These are phyloP conservation scores for Globisporangium middletonii DNA, from an alignment of 352 stramenopile genomes.

Conservation along the genomic window DNA sequence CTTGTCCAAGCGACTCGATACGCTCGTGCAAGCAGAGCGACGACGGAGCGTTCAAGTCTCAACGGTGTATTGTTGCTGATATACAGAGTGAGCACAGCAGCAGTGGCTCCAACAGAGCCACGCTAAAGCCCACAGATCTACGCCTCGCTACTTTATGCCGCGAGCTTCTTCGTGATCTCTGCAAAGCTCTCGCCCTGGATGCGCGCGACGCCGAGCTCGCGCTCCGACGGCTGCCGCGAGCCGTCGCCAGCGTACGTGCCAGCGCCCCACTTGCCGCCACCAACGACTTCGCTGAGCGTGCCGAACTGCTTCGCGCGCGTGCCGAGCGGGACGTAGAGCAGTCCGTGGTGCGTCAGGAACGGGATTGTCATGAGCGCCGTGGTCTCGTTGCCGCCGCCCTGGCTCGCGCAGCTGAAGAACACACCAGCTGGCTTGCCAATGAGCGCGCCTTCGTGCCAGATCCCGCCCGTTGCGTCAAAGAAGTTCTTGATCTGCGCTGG, in stretches of 20 bases:
- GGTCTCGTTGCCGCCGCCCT: constrained; percentile 76
- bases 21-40: too few relatives aligned
- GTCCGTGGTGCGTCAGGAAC: constrained; percentile 74
- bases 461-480: constrained; percentile 54
- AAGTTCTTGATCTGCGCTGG: constrained; percentile 70
- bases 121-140: too few relatives aligned
- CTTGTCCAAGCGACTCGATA: too few relatives aligned
- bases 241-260: constrained; percentile 68
- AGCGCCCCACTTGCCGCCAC: constrained; percentile 47
- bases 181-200: too few relatives aligned
- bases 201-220: constrained; percentile 33
- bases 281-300: constrained; percentile 42
- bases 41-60: too few relatives aligned
- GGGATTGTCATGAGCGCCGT: constrained; percentile 55
- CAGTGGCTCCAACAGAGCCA: too few relatives aligned
- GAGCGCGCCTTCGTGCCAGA: constrained; percentile 61
- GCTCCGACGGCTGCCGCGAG: constrained; percentile 46
- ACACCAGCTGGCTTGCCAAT: constrained; percentile 66
- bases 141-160: too few relatives aligned
- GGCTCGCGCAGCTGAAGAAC: constrained; percentile 58
- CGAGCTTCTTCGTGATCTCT: too few relatives aligned
- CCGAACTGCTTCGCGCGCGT: constrained; percentile 27
- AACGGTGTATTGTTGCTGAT: too few relatives aligned
- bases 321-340: constrained; percentile 76
- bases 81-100: too few relatives aligned